Base-by-base conservation (phyloP, 208 protist species). In the Jaenimonas drosophilae region DNA sequence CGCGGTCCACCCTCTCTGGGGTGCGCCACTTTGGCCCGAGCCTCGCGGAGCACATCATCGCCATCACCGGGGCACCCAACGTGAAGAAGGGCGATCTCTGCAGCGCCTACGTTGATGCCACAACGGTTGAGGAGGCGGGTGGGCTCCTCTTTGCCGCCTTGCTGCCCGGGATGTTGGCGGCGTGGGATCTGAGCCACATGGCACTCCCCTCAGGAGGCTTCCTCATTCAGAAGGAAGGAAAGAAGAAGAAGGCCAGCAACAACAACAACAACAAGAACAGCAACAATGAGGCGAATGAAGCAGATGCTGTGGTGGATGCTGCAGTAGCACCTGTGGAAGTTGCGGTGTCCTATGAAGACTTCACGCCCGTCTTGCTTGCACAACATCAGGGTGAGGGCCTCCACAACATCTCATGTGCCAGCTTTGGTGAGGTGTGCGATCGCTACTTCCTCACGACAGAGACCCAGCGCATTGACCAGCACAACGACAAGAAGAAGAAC, bases 391-490 rank as follows among this genome's bases (percentile, higher is more conserved):
- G 25, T 12, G 42, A 59, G 23, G 32, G 44, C 14, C 86, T 81
- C n/a, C 45, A 52, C 33, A 31, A 49, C 26, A 33, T 58, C 29
- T 71, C 64, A 77, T 54, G 53, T 29, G 12, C 44, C 6, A 87
- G 70, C 39, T 98, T 98, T 59, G 83, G 95, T 37, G 55, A 51
- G 14, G 87, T 91, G 11, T 91, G 94, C 6, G 96, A 98, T 50
- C 68, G 76, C 23, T 98, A 85, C 60, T 99, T 97, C 51, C 84
- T 92, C 7, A 49, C 80, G 31, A 85, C 86, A 0, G 94, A 98
- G 61, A 67, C 60, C 5, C 74, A 94, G 44, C 67, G 71, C n/a
- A 86, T 94, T 52, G 75, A 86, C 2, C 61, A 76, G 21, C 80
- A 89, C 50, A 91, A 88, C 45, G 54, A 70, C 21, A 78, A 85